A percentile compares a stretch with the other conserved stretches of the same genome.
These are phyloP conservation scores for Nepenthes alata DNA, from an alignment of 179 eudicot genomes.

Conservation along the genomic window DNA sequence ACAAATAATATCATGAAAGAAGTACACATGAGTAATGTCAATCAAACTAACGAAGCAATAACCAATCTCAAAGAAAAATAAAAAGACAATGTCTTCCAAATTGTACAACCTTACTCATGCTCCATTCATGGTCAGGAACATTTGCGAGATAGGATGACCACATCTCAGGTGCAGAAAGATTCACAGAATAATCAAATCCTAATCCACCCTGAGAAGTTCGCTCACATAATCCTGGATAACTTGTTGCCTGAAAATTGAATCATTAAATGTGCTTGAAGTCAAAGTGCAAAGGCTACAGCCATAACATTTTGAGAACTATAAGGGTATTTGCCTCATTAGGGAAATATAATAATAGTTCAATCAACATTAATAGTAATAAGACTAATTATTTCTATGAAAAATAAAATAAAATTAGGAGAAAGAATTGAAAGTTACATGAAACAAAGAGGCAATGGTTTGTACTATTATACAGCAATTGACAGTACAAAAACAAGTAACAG, in stretches of 20 bases:
- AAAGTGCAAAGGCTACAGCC: slow-evolving; percentile 3
- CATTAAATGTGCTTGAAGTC: slow-evolving; percentile 3
- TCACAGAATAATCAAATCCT: slow-evolving; percentile 93
- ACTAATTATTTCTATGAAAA: neutral
- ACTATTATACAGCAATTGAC: slow-evolving; percentile 3
- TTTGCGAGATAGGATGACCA: slow-evolving; percentile 71
- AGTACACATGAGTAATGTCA: neutral
- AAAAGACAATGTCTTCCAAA: neutral
- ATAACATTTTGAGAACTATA: slow-evolving; percentile 6
- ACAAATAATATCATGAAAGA: neutral
- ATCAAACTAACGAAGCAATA: neutral
- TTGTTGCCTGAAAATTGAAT: slow-evolving; percentile 51
- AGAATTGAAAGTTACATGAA: neutral
- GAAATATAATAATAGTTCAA: no score
- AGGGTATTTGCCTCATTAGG: neutral
- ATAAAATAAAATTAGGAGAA: neutral
- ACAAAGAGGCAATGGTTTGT: neutral
- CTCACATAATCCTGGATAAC: slow-evolving; percentile 87
- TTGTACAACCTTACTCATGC: slow-evolving; percentile 77
- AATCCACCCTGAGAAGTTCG: slow-evolving; percentile 93
- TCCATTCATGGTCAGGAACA: slow-evolving; percentile 77
- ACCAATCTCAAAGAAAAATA: neutral
- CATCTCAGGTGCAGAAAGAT: slow-evolving; percentile 79
- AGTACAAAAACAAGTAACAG: slow-evolving; percentile 1
- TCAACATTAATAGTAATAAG: neutral